Conservation (phyloP, 352 stramenopile species). For the Pythium guiyangense region DNA sequence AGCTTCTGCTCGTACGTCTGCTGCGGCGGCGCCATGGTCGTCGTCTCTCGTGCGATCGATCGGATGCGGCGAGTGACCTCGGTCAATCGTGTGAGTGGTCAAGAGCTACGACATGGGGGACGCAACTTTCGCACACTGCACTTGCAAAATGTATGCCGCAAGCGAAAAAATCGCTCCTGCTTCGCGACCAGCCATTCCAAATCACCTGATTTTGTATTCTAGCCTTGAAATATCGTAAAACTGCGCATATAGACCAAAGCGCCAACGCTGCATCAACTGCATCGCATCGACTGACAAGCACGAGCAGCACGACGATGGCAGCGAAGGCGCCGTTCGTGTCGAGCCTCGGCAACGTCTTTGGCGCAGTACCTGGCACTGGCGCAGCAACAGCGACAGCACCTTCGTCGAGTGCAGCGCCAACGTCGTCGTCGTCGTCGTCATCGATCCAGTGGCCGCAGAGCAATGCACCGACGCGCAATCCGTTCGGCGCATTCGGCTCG, state of each 20-base stretch:
- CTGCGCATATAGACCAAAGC: background rate
- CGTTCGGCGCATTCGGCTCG: slow-evolving; percentile 13
- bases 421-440: slow-evolving; percentile 4
- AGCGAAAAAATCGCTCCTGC: background rate
- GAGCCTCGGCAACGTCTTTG: slow-evolving; percentile 30
- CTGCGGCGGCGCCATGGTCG: slow-evolving; percentile 54
- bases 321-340: slow-evolving; percentile 34
- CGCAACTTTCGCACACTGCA: background rate
- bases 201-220: background rate
- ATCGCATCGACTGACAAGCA: background rate
- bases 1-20: slow-evolving; percentile 79
- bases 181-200: slow-evolving; percentile 11
- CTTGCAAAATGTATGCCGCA: background rate
- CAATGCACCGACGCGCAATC: slow-evolving; percentile 14
- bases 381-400: background rate
- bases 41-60: slow-evolving; percentile 1
- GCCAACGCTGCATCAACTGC: background rate
- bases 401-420: background rate
- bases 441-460: slow-evolving; percentile 14
- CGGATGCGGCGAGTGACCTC: slow-evolving; percentile 5
- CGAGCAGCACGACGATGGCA: slow-evolving; percentile 6
- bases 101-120: no score
- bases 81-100: background rate
- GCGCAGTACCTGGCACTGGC: background rate
- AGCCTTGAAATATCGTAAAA: background rate